Conservation (phyloP, 495 filamentous ascomycete species). For the Daldinia grandis region DNA sequence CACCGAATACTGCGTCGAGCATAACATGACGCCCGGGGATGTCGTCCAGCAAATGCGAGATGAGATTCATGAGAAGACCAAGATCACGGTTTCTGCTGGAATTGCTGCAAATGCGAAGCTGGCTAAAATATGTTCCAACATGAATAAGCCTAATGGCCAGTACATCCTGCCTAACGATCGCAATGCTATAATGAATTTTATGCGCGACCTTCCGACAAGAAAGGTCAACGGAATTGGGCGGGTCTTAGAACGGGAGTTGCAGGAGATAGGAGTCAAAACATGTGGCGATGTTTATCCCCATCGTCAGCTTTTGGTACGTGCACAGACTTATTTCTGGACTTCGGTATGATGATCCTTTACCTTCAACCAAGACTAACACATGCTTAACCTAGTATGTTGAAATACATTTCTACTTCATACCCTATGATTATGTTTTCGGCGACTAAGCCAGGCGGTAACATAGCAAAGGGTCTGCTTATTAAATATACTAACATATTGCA, state of each 20-base stretch:
- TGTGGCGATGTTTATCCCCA: conserved; percentile 89
- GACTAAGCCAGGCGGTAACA: too few relatives aligned
- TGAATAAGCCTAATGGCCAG: conserved; percentile 97
- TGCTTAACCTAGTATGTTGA: conserved; percentile 31
- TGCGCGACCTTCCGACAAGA: conserved; percentile 80
- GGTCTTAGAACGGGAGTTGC: conserved; percentile 92
- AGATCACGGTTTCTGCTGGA: conserved; percentile 91
- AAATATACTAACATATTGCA: conserved; percentile 13
- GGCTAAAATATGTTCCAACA: conserved; percentile 93
- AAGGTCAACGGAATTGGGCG: conserved; percentile 95
- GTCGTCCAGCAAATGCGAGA: conserved; percentile 77
- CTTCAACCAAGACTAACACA: conserved; percentile 6
- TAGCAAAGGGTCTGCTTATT: not conserved
- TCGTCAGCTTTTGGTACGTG: conserved; percentile 67
- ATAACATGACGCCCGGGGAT: conserved; percentile 73
- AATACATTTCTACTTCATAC: not conserved
- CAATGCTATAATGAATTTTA: conserved; percentile 80
- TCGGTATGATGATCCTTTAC: conserved; percentile 23
- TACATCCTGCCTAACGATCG: conserved; percentile 77
- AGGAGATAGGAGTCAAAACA: conserved; percentile 84
- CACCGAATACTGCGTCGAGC: conserved; percentile 80
- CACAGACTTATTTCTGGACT: not conserved
- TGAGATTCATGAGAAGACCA: conserved; percentile 77
- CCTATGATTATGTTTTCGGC: too few relatives aligned
- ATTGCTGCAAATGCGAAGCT: conserved; percentile 93